Evolutionary conservation across 1,284 basidiomycete species (phyloP), one percentile per base, ranked within the genome.

Genomic region (Rhodotorula sp.): DNA sequence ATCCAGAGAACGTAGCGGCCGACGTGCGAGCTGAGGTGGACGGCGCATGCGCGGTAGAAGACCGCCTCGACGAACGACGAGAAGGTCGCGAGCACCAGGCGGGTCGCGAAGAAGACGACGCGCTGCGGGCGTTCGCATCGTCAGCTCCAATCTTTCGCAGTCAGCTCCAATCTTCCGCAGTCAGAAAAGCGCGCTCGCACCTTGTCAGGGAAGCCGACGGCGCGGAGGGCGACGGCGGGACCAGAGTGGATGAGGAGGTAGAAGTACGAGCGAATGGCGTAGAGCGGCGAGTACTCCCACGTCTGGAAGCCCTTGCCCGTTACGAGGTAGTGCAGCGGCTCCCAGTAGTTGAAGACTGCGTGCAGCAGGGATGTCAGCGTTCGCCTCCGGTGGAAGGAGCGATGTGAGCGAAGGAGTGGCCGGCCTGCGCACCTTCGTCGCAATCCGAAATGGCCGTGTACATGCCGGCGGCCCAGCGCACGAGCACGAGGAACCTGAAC

Each of bases 331-430:
- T 98, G 96, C 46, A 99, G 83, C 34, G 97, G 96, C 80, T 99
- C 97, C 92, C 92, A 99, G 82, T 97, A 99, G 82, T 99, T 99
- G 86, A 90, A 99, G 21, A 96, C 94, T 97, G 75, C 27, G 25
- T 19, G 19, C 29, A 19, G 1, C 1, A 27, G 5, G n/a, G 41
- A 50, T 9, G 12, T 39, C 13, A 21, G 29, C 37, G 3, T 34
- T 1, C 12, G 44, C 37, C 13, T 10, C 22, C 1, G 29, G 12
- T 15, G 25, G 25, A 5, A 36, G 21, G 27, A 55, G n/a, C n/a
- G n/a, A n/a, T n/a, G n/a, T n/a, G 17, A 34, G 27, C 15, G n/a
- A 13, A 50, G 19, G n/a, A 19, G 44, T 27, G 41, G 29, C 19
- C 27, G 13, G 34, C 4, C n/a, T 54, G 74, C 84, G 71, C 71